Base-by-base conservation (phyloP, 495 filamentous ascomycete species). In the Neurospora sp. region DNA sequence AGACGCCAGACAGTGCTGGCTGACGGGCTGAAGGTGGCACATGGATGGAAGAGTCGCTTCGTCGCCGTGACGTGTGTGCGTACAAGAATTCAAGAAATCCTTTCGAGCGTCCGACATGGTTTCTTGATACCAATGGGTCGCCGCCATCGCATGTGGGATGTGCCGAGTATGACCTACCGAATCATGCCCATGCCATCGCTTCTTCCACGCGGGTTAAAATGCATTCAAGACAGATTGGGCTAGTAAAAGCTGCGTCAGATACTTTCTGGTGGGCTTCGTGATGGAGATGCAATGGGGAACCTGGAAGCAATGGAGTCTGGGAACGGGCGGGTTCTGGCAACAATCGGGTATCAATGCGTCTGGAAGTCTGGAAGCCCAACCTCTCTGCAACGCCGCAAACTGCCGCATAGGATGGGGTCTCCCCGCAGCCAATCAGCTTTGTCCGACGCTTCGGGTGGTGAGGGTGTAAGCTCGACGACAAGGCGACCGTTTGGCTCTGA, bases 271-370 rank as follows among this genome's bases (percentile, higher is more conserved):
- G 42, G 16, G 14, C 40, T 66, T 66, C 54, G 18, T 70, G 69
- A 70, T 20, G 69, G 39, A 20, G 23, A 40, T 3, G 69, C 62
- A 14, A 39, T 38, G 40, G 71, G 42, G 39, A n/a, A n/a, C n/a
- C n/a, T n/a, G n/a, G n/a, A 62, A 73, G 73, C 71, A 74, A 73
- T 69, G 40, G 62, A 69, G 74, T 77, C 54, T 72, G 75, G 72
- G 73, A 72, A 70, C 37, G 73, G 72, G 39, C 69, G 41, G 70
- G 42, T 70, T 74, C 76, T 71, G 76, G 74, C 37, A 38, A 39
- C 73, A 66, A 74, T 82, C 74, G 80, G 80, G 80, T 80, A 82
- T 74, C 80, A 82, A 82, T 79, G 79, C 80, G 69, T 82, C 46
- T 74, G 54, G 6, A 16, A 23, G 23, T 35, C 71, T 70, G n/a